phyloP scores from a whole-genome alignment of 2,329 filamentous ascomycete species.

The Elsinoe fawcettii region DNA sequence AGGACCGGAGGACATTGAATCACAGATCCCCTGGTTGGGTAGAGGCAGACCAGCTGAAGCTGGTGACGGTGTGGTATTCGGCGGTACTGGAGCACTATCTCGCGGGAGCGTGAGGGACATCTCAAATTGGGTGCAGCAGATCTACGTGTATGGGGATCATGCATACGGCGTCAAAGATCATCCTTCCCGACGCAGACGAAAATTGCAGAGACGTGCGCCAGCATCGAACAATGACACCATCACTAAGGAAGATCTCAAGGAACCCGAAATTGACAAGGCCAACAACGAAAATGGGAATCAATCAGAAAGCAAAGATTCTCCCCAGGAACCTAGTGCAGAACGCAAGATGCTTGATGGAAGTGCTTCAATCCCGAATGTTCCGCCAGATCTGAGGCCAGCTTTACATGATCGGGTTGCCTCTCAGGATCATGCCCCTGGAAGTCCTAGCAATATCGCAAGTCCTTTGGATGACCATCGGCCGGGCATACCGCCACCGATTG shows the following conservation, averaged over 20 bases:
- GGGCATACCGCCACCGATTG: conserved; percentile 41
- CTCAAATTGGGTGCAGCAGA: conserved; percentile 78
- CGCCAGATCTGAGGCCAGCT: conserved; percentile 19
- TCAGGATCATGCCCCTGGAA: conserved; percentile 23
- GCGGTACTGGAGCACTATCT: conserved; percentile 68
- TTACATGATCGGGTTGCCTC: conserved; percentile 24
- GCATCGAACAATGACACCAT: conserved; percentile 27
- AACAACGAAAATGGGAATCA: neutral
- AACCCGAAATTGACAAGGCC: neutral
- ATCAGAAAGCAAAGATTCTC: neutral
- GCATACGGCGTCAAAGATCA: conserved; percentile 81
- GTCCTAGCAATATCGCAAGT: conserved; percentile 9
- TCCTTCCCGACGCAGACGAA: conserved; percentile 57
- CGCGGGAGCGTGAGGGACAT: conserved; percentile 63
- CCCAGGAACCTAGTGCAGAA: neutral
- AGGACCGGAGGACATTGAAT: conserved; percentile 21
- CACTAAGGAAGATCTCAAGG: neutral
- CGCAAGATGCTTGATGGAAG: neutral
- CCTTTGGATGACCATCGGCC: conserved; percentile 22
- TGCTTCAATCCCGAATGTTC: conserved; percentile 3
- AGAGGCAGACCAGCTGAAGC: conserved; percentile 58
- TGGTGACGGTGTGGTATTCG: conserved; percentile 78
- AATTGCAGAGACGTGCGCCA: conserved; percentile 36
- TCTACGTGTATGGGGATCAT: conserved; percentile 75
- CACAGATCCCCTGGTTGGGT: conserved; percentile 59